These are phyloP conservation scores for Fusarium annulatum DNA, from an alignment of 2,329 filamentous ascomycete species.

Conservation along the genomic window DNA sequence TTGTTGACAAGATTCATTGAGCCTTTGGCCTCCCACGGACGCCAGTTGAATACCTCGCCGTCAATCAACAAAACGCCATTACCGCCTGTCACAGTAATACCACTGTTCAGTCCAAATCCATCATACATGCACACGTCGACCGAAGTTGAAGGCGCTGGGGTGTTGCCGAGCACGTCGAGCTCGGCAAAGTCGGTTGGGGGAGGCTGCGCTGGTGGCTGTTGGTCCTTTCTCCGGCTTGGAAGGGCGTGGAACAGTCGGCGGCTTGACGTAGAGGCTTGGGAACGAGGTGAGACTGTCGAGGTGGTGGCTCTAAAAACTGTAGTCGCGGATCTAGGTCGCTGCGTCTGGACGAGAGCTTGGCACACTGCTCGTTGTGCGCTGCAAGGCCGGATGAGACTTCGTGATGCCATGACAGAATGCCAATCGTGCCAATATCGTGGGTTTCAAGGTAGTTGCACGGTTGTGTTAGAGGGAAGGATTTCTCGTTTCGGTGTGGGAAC, in stretches of 20 bases:
- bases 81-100: conserved; percentile 74
- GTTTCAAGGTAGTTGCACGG: not conserved
- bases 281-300: not conserved
- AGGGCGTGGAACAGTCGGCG: conserved; percentile 39
- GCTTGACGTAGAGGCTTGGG: not conserved
- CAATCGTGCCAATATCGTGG: not conserved
- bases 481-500: not conserved
- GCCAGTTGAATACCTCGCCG: conserved; percentile 90
- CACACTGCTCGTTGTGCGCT: conserved; percentile 36
- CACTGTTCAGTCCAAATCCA: conserved; percentile 89
- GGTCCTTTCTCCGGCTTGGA: conserved; percentile 29
- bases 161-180: conserved; percentile 82
- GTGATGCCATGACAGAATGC: conserved; percentile 32
- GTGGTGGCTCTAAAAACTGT: conserved; percentile 20
- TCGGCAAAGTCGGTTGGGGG: conserved; percentile 72
- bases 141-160: conserved; percentile 80
- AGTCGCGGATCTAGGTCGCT: conserved; percentile 19
- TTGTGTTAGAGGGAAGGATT: not conserved
- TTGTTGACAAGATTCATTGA: conserved; percentile 70
- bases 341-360: conserved; percentile 30
- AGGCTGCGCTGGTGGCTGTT: conserved; percentile 46
- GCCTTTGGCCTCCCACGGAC: conserved; percentile 74
- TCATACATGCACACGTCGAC: conserved; percentile 85
- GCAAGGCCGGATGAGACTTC: conserved; percentile 35
- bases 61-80: conserved; percentile 82